phyloP scores from a whole-genome alignment of 257 asterid genomes.

The Solanum chiquidenum region DNA sequence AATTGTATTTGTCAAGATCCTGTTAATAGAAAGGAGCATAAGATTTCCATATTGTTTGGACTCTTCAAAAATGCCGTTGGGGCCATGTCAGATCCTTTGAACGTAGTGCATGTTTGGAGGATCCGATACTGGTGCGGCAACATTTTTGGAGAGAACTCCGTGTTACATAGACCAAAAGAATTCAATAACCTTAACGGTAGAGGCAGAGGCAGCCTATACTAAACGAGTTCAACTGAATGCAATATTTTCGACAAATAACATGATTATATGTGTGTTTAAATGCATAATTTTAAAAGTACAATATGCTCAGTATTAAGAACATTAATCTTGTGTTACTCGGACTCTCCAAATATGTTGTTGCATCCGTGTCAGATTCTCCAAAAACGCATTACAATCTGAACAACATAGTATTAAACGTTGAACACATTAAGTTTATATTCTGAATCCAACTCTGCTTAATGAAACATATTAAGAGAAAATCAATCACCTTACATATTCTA shows the following conservation, averaged over 20 bases:
- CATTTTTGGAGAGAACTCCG: not conserved
- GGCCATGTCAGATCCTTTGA: not conserved
- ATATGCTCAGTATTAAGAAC: not conserved
- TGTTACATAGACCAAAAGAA: not conserved
- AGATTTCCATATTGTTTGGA: not conserved
- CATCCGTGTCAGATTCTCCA: not conserved
- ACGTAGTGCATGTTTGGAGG: not conserved
- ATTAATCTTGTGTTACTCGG: not conserved
- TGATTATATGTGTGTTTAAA: not conserved
- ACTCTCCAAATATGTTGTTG: not conserved
- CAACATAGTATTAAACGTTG: not conserved
- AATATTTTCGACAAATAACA: not conserved
- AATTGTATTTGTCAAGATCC: slow-evolving; percentile 47
- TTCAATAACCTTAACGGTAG: not conserved
- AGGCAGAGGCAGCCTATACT: not conserved
- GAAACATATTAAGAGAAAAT: not conserved
- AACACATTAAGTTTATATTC: not conserved
- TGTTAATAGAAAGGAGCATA: slow-evolving; percentile 11
- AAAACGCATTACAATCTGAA: fast-evolving
- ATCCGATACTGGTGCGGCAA: not conserved
- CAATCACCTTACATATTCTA: slow-evolving; percentile 49
- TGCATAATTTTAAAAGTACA: not conserved
- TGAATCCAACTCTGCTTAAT: not conserved
- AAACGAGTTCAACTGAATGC: not conserved
- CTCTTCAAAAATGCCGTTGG: not conserved